Conservation (phyloP, 352 stramenopile species). For the Phytophthora multivora region DNA sequence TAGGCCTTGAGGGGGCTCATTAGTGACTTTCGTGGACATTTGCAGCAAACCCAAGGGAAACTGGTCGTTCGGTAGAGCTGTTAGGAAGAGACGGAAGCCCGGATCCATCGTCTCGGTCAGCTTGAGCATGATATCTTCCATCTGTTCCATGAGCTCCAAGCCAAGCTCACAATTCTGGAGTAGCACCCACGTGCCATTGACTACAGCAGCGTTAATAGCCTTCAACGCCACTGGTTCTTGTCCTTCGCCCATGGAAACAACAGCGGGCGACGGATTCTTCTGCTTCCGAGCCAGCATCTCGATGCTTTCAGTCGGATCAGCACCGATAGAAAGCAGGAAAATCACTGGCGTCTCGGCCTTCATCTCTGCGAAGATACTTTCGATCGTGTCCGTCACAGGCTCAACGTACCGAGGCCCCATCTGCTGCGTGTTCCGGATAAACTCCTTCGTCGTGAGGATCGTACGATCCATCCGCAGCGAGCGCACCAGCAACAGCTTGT, state of each 20-base stretch:
- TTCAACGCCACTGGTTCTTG: slow-evolving; percentile 98
- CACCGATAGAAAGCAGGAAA: slow-evolving; percentile 97
- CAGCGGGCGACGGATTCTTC: slow-evolving; percentile 95
- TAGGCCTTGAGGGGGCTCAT: slow-evolving; percentile 96
- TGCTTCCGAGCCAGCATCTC: slow-evolving; percentile 96
- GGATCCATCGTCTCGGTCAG: slow-evolving; percentile 95
- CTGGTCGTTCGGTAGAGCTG: slow-evolving; percentile 94
- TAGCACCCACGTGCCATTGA: slow-evolving; percentile 98
- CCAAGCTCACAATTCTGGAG: slow-evolving; percentile 99
- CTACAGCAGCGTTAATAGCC: slow-evolving; percentile 95
- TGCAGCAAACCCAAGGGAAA: slow-evolving; percentile 98
- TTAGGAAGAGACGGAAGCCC: slow-evolving; percentile 98
- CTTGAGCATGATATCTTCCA: slow-evolving; percentile 98
- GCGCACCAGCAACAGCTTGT: slow-evolving; percentile 97
- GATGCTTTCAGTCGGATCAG: slow-evolving; percentile 98
- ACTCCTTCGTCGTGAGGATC: slow-evolving; percentile 97
- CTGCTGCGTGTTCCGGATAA: slow-evolving; percentile 96
- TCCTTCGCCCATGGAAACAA: slow-evolving; percentile 98
- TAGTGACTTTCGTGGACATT: slow-evolving; percentile 99
- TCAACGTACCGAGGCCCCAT: slow-evolving; percentile 98
- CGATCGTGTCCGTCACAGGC: slow-evolving; percentile 98
- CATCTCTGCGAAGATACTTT: slow-evolving; percentile 98
- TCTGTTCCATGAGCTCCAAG: slow-evolving; percentile 97
- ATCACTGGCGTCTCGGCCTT: slow-evolving; percentile 96
- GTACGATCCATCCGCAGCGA: slow-evolving; percentile 97